Conservation (phyloP, 202 grass and related monocot genomes). For the Cymbopogon flexuosus region DNA sequence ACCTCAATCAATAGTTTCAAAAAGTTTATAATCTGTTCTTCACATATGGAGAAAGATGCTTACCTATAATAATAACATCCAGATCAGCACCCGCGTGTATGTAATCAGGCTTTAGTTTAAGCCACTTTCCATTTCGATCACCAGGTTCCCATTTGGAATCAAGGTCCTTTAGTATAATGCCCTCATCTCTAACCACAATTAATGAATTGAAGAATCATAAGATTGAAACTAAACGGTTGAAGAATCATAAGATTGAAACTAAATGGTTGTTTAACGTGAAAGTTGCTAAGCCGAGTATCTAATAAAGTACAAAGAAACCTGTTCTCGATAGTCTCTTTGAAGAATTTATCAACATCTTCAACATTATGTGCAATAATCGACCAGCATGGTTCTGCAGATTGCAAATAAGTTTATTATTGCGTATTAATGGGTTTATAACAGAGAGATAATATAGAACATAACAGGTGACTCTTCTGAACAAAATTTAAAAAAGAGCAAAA, state of each 20-base stretch:
- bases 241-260: constrained; percentile 3
- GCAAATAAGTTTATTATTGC: constrained; percentile 19
- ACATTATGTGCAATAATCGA: constrained; percentile 60
- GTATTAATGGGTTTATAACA: not conserved
- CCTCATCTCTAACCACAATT: constrained; percentile 63
- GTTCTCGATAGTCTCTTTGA: constrained; percentile 89
- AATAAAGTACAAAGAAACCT: constrained; percentile 45
- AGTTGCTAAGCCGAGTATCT: not conserved
- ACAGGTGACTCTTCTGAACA: constrained; percentile 8
- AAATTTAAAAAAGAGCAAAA: not conserved
- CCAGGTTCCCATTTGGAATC: constrained; percentile 92
- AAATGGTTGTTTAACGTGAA: constrained; percentile 6
- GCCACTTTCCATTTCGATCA: constrained; percentile 87
- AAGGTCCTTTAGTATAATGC: constrained; percentile 91
- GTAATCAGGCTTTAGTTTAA: constrained; percentile 98
- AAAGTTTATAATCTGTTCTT: not conserved
- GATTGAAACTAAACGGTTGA: constrained; percentile 1
- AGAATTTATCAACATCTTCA: constrained; percentile 90
- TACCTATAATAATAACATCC: constrained; percentile 93
- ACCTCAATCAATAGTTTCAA: constrained; percentile 24
- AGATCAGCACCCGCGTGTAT: constrained; percentile 86
- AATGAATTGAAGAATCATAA: constrained; percentile 23
- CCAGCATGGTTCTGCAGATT: constrained; percentile 84
- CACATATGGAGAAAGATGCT: constrained; percentile 27
- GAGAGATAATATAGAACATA: not conserved